Conservation (phyloP, 78 protist species). For the Protostelium mycophagum region DNA sequence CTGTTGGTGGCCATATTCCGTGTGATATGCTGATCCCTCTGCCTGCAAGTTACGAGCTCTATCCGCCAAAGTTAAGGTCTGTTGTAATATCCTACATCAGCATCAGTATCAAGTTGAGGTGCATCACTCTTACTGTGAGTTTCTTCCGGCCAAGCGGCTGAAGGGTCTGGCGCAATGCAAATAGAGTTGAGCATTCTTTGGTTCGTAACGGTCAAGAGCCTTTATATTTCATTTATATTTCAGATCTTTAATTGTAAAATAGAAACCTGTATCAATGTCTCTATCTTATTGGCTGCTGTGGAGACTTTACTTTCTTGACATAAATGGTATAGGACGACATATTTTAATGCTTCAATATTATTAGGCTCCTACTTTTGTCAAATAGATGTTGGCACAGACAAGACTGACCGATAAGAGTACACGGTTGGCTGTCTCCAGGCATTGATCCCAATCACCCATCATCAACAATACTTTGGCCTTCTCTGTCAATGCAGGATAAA, state of each 20-base stretch:
- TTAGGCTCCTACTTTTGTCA: not conserved
- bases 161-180: not conserved
- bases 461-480: constrained; percentile 34
- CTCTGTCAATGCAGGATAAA: constrained; percentile 17
- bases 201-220: constrained; percentile 34
- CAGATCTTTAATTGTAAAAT: not conserved
- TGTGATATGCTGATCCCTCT: not conserved
- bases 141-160: constrained; percentile 12
- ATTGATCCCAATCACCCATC: constrained; percentile 62
- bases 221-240: not conserved
- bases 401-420: constrained; percentile 15
- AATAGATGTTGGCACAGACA: not conserved
- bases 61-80: constrained; percentile 18
- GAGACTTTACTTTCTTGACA: constrained; percentile 9
- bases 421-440: constrained; percentile 38
- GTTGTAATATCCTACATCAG: constrained; percentile 5
- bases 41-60: constrained; percentile 5
- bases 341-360: constrained; percentile 47
- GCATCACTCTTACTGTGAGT: not conserved
- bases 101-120: not conserved
- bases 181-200: constrained; percentile 25
- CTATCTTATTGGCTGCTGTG: not conserved
- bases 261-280: not conserved
- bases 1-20: constrained; percentile 18
- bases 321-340: not conserved